These are phyloP conservation scores for Butyriboletus loyo DNA, from an alignment of 768 basidiomycete genomes.

Conservation along the genomic window DNA sequence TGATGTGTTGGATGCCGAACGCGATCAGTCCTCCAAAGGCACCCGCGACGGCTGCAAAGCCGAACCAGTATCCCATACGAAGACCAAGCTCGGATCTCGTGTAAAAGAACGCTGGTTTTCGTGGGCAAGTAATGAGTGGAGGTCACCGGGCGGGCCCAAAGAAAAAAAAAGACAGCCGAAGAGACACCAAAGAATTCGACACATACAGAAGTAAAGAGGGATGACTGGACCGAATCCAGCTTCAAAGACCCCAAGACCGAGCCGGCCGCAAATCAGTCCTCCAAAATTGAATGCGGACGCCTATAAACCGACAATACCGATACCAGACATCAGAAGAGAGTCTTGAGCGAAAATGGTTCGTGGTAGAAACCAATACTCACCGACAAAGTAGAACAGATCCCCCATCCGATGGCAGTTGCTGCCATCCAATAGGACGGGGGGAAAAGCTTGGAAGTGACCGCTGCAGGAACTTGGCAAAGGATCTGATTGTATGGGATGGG, in stretches of 20 bases:
- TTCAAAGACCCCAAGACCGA: constrained; percentile 75
- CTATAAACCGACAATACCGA: constrained; percentile 32
- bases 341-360: background rate
- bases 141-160: background rate
- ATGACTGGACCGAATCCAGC: constrained; percentile 76
- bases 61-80: constrained; percentile 80
- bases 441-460: constrained; percentile 61
- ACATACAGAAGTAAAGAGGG: constrained; percentile 73
- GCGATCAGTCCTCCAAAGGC: constrained; percentile 85
- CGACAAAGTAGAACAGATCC: constrained; percentile 69
- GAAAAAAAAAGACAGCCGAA: background rate
- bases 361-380: constrained; percentile 31
- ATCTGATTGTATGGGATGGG: constrained; percentile 42
- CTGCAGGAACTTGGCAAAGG: constrained; percentile 65
- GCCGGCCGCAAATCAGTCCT: constrained; percentile 53
- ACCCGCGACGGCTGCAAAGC: constrained; percentile 79
- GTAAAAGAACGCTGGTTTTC: constrained; percentile 65
- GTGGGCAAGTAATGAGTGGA: background rate
- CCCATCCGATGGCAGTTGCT: constrained; percentile 67
- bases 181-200: background rate
- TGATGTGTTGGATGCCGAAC: constrained; percentile 73
- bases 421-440: constrained; percentile 70
- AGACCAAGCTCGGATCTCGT: constrained; percentile 72
- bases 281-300: constrained; percentile 58
- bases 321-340: background rate